Percentiles rank a stretch among this genome's conserved stretches.
Conservation (phyloP, 192 early-diverging fungal genomes). For the Coemansia interrupta region DNA sequence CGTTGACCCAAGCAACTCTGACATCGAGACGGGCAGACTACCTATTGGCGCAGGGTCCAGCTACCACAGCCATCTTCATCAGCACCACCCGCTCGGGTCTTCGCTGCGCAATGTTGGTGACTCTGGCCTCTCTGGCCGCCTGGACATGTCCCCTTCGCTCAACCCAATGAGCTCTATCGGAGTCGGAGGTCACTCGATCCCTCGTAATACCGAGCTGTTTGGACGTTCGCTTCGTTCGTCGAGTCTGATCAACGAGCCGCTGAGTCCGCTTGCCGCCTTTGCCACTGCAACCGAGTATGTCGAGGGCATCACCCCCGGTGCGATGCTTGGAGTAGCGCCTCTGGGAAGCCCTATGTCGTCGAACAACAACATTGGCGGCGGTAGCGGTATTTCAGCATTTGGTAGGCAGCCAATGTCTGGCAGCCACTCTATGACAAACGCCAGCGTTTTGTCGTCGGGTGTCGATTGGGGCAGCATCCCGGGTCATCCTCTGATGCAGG, state of each 20-base stretch:
- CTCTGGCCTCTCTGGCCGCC: slow-evolving; percentile 1
- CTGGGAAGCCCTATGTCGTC: slow-evolving; percentile 28
- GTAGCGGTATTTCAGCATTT: slow-evolving; percentile 11
- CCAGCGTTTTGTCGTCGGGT: slow-evolving; percentile 23
- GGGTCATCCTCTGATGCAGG: slow-evolving; percentile 10
- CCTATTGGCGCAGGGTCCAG: slow-evolving; percentile 8
- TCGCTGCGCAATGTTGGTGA: slow-evolving; percentile 15
- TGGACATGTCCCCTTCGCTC: slow-evolving; percentile 29
- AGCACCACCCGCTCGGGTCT: slow-evolving; percentile 9
- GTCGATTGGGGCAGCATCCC: slow-evolving; percentile 17
- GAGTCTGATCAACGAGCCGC: slow-evolving; percentile 32
- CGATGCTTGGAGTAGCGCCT: slow-evolving; percentile 3
- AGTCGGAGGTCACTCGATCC: slow-evolving; percentile 22
- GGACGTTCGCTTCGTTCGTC: slow-evolving; percentile 41
- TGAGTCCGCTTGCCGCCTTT: slow-evolving; percentile 27
- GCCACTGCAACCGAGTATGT: slow-evolving; percentile 9
- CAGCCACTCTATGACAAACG: slow-evolving; percentile 27
- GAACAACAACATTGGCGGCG: not conserved
- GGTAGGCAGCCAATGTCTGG: slow-evolving; percentile 28
- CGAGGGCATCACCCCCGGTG: not conserved
- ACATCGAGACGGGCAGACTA: slow-evolving; percentile 3
- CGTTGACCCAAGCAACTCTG: slow-evolving; percentile 16
- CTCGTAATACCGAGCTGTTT: slow-evolving; percentile 30
- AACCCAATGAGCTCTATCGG: slow-evolving; percentile 22
- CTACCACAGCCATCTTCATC: slow-evolving; percentile 13